Conservation (phyloP, 768 basidiomycete species). For the Nevesoporus exiguus region DNA sequence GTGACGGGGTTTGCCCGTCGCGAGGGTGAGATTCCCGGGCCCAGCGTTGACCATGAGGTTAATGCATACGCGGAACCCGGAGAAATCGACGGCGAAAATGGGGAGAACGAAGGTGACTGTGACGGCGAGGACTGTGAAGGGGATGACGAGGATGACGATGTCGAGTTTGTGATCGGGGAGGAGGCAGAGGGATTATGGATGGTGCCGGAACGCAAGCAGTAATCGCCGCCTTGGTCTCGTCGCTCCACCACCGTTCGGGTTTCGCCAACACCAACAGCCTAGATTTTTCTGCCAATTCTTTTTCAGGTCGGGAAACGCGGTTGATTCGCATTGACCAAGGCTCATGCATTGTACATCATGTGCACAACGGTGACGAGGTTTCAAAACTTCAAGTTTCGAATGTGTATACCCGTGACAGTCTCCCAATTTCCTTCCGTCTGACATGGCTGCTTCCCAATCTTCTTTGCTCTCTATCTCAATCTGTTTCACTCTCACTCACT, state of each 20-base stretch:
- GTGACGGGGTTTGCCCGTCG: conserved; percentile 13
- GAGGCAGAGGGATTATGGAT: conserved; percentile 40
- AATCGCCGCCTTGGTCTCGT: neutral
- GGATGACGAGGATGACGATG: conserved; percentile 69
- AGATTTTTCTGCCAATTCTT: conserved; percentile 1
- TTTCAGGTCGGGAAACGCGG: conserved; percentile 11
- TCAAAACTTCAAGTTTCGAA: conserved; percentile 4
- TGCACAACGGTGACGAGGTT: conserved; percentile 2
- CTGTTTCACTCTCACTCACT: neutral
- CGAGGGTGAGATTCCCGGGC: neutral
- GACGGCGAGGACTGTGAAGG: conserved; percentile 36
- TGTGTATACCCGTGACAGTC: conserved; percentile 19
- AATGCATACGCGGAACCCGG: conserved; percentile 4
- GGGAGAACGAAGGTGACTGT: conserved; percentile 24
- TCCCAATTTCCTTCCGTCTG: neutral
- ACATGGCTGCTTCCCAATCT: conserved; percentile 4
- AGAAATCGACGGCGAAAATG: conserved; percentile 19
- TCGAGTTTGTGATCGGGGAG: conserved; percentile 67
- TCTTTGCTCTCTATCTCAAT: conserved; percentile 9
- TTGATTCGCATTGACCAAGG: conserved; percentile 14
- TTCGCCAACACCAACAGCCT: neutral
- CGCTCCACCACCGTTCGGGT: neutral
- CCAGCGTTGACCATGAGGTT: neutral
- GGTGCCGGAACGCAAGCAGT: conserved; percentile 30
- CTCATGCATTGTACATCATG: no score